Evolutionary conservation across 768 basidiomycete genomes (phyloP).

Genomic region (Pleurotus citrinopileatus): DNA sequence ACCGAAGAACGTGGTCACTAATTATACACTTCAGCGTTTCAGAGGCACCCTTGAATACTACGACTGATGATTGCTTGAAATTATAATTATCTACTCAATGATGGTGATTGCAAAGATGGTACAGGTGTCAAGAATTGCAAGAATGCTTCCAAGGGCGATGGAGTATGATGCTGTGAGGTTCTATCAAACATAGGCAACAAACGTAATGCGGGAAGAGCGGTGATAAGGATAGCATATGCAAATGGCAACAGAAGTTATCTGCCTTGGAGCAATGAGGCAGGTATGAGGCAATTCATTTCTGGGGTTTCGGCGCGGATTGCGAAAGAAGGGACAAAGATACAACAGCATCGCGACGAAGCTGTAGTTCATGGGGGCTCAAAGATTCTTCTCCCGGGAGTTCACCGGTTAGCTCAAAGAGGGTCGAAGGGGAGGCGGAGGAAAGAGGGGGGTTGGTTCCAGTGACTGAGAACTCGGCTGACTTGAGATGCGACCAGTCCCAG

Average conservation of each 20-base stretch:
- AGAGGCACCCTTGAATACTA: background rate
- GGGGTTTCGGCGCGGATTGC: constrained; percentile 6
- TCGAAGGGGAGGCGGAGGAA: background rate
- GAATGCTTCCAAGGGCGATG: background rate
- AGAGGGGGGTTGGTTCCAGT: background rate
- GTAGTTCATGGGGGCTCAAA: constrained; percentile 3
- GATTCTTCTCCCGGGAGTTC: constrained; percentile 4
- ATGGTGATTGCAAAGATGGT: background rate
- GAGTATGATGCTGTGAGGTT: background rate
- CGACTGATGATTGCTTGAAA: background rate
- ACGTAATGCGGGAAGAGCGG: background rate
- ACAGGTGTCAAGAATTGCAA: background rate
- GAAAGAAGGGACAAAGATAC: constrained; percentile 3
- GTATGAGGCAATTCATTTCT: background rate
- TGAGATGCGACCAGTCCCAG: constrained; percentile 45
- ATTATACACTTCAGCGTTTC: background rate
- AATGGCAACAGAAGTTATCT: background rate
- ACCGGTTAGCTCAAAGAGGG: background rate
- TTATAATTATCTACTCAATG: background rate
- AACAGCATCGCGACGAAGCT: constrained; percentile 5
- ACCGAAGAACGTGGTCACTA: background rate
- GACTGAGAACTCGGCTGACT: constrained; percentile 27
- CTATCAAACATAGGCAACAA: constrained; percentile 4
- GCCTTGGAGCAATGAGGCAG: background rate
- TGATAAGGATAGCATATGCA: background rate